Evolutionary conservation across 2,329 filamentous ascomycete genomes (phyloP).

Genomic region (Ceratocystis variospora): DNA sequence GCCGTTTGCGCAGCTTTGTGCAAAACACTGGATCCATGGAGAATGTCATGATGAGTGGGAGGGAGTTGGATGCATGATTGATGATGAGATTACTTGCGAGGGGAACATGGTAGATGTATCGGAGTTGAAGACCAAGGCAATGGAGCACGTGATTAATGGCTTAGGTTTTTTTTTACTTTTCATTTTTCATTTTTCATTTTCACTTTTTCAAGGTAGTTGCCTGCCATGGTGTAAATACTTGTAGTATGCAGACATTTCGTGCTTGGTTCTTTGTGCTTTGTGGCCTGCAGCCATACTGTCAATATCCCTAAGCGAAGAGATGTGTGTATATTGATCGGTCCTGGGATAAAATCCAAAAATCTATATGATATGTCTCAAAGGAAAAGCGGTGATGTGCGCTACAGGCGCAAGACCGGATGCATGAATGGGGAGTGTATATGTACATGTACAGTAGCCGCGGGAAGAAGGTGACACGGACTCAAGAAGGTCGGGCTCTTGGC

Average conservation of each 20-base stretch:
- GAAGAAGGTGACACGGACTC: background rate
- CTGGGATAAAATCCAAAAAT: constrained; percentile 7
- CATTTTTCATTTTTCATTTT: background rate
- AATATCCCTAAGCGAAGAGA: background rate
- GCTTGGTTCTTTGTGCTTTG: background rate
- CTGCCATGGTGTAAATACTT: background rate
- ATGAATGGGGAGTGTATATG: background rate
- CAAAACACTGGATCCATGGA: constrained; percentile 27
- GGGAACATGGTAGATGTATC: background rate
- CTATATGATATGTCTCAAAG: background rate
- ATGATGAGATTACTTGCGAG: background rate
- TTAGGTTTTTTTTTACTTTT: background rate
- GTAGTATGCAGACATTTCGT: background rate
- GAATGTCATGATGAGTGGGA: background rate
- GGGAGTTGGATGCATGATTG: too few species aligned
- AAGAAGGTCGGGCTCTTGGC: background rate
- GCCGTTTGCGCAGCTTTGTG: constrained; percentile 28
- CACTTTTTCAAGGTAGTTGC: background rate
- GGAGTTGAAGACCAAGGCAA: background rate
- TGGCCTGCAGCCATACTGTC: background rate
- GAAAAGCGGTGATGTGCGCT: background rate
- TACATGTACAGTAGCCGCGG: constrained; percentile 1
- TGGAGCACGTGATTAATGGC: background rate
- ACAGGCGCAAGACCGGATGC: background rate
- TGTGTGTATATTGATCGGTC: background rate